Evolutionary conservation across 257 asterid species (phyloP), one percentile per base, ranked within the genome.

Genomic region (Asclepias syriaca): DNA sequence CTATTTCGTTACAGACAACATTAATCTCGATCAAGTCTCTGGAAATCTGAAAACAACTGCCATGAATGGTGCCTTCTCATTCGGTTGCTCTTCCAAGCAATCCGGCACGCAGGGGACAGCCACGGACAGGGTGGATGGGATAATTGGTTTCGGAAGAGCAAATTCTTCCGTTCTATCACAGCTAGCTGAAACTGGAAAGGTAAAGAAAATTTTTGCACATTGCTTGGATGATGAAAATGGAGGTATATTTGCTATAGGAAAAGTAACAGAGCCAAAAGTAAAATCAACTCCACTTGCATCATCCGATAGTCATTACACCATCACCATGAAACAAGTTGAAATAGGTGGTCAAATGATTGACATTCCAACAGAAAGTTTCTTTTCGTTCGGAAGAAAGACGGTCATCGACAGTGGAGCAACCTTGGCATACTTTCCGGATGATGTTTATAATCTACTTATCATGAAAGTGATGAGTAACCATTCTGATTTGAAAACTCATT

Each of bases 351-450:
- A 74, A 61, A 48, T 8, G 19, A 54, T 74, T 0, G 46, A 74
- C 1, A 24, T 75, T 0, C 79, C 74, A 7, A 69, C 59, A 0
- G 66, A 50, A 16, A 69, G 75, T 54, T 69, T 75, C 49, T 56
- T 79, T 9, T 59, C 55, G 1, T 19, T 37, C 1, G 79, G 79
- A 10, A 51, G 78, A 21, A 53, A 74, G 46, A 60, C 82, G 3
- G 79, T 79, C 61, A 66, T 79, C 6, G 82, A 79, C 73, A 74
- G 76, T 16, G 82, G 82, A 1, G 69, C 82, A 71, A 79, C 82
- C 21, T 60, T 79, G 50, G 82, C 79, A 0, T 63, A 74, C 27
- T 51, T 78, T 5, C 77, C 79, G 0, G 75, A n/a, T 22, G 69
- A 64, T 12, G 68, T 78, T 67, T 69, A 78, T 16, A 60, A 74